Conservation (phyloP, 1,139 yeast species). For the Suzukiozyma palmioleophila region DNA sequence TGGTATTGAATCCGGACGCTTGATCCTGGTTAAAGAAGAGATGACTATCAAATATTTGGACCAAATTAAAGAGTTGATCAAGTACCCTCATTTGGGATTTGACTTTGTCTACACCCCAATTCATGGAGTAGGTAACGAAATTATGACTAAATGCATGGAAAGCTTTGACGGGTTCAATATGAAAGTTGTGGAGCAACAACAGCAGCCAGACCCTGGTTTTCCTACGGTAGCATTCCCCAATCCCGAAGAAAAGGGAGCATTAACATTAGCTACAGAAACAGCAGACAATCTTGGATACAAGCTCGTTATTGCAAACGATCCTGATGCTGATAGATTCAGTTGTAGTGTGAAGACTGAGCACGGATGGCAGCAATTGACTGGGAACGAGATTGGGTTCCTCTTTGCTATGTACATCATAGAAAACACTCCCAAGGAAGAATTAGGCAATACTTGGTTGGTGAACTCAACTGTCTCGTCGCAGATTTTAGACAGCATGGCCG, state of each 20-base stretch:
- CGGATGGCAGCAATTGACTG: slow-evolving; percentile 76
- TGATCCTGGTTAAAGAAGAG: slow-evolving; percentile 25
- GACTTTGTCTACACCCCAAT: slow-evolving; percentile 83
- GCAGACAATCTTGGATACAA: slow-evolving; percentile 46
- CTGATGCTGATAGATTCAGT: slow-evolving; percentile 93
- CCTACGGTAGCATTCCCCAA: slow-evolving; percentile 88
- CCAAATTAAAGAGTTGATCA: slow-evolving; percentile 25
- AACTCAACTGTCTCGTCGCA: slow-evolving; percentile 93
- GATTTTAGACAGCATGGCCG: slow-evolving; percentile 68
- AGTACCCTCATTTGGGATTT: slow-evolving; percentile 19
- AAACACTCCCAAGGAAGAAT: slow-evolving; percentile 21
- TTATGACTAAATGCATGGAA: slow-evolving; percentile 30
- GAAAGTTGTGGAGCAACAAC: slow-evolving; percentile 53
- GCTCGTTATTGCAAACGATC: slow-evolving; percentile 84
- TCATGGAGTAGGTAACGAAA: slow-evolving; percentile 85
- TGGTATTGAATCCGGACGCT: slow-evolving; percentile 18
- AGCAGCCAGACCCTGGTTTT: slow-evolving; percentile 75
- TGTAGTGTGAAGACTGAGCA: slow-evolving; percentile 55
- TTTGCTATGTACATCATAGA: slow-evolving; percentile 66
- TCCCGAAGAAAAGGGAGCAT: slow-evolving; percentile 93
- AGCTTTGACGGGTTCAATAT: slow-evolving; percentile 28
- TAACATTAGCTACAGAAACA: slow-evolving; percentile 59
- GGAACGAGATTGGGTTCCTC: slow-evolving; percentile 84
- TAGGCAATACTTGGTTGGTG: slow-evolving; percentile 52
- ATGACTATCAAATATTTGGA: slow-evolving; percentile 33